Evolutionary conservation across 179 eudicot species (phyloP), one percentile per base, ranked within the genome.

Genomic region (Nepenthes alata): DNA sequence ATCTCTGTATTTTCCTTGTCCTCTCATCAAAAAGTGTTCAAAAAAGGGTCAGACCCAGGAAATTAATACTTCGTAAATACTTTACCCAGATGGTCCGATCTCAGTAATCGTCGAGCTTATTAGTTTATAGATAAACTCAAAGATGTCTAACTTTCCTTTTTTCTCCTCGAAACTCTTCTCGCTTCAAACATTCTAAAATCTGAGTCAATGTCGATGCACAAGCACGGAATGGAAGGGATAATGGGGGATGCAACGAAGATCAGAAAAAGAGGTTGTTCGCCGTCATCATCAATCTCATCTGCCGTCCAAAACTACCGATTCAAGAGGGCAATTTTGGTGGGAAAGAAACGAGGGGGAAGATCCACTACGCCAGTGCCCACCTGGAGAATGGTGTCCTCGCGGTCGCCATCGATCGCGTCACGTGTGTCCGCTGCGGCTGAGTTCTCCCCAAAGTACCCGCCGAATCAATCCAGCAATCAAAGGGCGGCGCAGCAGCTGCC

Each of bases 261-360:
- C 74, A 82, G 97, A 59, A 91, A 87, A 73, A 79, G 91, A 66
- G 88, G 95, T 9, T 82, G 95, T 65, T 89, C 98, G 3, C 83
- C 98, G 38, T 80, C 98, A 0, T 87, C 98, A 2, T 89, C 98
- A 3, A 61, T 93, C 1, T 89, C 98, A 2, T 89, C 98, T 0
- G 70, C 79, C 57, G 45, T 86, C 15, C 89, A 83, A 44, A 78
- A 80, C 66, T 83, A 84, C 79, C 79, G 84, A 50, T 78, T 83
- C 35, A 91, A 91, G 61, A 70, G 84, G 58, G 93, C 96, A 55
- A 83, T 89, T 55, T 68, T 86, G 66, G 96, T 74, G 44, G 83
- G 82, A 4, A 91, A 80, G 65, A 72, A 72, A 14, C 81, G 66
- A 2, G 73, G 82, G 39, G 84, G 84, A 5, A 74, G 85, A 78